phyloP scores from a whole-genome alignment of 2,329 filamentous ascomycete species.

The Amphichorda felina region DNA sequence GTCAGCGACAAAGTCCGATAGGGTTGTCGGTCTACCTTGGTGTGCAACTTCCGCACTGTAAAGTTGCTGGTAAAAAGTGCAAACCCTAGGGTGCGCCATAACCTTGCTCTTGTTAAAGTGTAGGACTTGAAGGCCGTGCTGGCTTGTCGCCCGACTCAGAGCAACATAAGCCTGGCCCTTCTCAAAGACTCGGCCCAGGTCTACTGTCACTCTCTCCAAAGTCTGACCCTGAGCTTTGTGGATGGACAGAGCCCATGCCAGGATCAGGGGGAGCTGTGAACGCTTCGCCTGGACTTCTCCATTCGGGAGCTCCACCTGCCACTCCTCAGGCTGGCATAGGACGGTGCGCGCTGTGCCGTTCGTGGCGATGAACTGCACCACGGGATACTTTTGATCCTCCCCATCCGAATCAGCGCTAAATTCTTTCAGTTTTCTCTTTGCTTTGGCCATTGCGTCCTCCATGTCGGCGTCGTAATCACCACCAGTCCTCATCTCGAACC shows the following conservation, averaged over 20 bases:
- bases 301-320: slow-evolving; percentile 95
- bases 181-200: slow-evolving; percentile 85
- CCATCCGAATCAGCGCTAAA: slow-evolving; percentile 23
- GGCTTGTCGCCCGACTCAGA: slow-evolving; percentile 80
- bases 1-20: slow-evolving; percentile 27
- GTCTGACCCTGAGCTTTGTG: slow-evolving; percentile 98
- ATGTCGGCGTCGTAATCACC: slow-evolving; percentile 30
- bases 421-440: slow-evolving; percentile 44
- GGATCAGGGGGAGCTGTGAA: slow-evolving; percentile 71
- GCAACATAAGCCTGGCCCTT: slow-evolving; percentile 97
- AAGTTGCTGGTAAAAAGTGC: slow-evolving; percentile 74
- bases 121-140: slow-evolving; percentile 77
- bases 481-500: slow-evolving; percentile 24
- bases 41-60: slow-evolving; percentile 54
- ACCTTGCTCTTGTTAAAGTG: slow-evolving; percentile 85
- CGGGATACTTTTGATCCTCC: slow-evolving; percentile 54
- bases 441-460: slow-evolving; percentile 30
- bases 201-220: slow-evolving; percentile 84
- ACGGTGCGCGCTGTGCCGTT: slow-evolving; percentile 57
- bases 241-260: slow-evolving; percentile 94
- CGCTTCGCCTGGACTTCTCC: slow-evolving; percentile 88
- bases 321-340: slow-evolving; percentile 76
- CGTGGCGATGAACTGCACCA: slow-evolving; percentile 69
- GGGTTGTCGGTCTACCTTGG: slow-evolving; percentile 16
- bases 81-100: slow-evolving; percentile 82